Conservation (phyloP, 805 yeast genomes). For the Kazachstania kunashirensis region DNA sequence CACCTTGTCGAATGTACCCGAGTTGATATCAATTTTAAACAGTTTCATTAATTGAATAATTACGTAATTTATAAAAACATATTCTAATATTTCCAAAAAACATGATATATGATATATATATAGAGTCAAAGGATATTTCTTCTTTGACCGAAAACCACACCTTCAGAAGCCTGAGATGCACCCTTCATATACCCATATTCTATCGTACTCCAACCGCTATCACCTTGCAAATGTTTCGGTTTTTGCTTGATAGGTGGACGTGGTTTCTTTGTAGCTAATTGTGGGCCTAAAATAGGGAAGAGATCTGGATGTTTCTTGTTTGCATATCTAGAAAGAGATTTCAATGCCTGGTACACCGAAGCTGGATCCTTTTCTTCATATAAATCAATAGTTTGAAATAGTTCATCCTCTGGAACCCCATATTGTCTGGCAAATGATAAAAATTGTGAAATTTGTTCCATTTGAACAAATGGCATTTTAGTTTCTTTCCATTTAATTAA, state of each 20-base stretch:
- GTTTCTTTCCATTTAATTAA: constrained; percentile 46
- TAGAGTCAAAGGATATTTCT: constrained; percentile 33
- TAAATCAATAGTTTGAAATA: constrained; percentile 69
- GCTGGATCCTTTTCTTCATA: constrained; percentile 69
- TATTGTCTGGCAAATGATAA: constrained; percentile 48
- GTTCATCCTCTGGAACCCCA: constrained; percentile 73
- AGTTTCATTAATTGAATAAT: neutral
- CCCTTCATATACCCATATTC: constrained; percentile 56
- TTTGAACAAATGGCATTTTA: constrained; percentile 63
- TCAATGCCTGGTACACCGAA: constrained; percentile 63
- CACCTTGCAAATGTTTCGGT: constrained; percentile 37
- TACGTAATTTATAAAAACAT: too few relatives aligned
- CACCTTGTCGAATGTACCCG: neutral
- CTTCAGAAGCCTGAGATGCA: constrained; percentile 44
- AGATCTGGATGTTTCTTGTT: constrained; percentile 42
- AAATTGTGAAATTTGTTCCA: constrained; percentile 78
- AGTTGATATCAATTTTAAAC: neutral
- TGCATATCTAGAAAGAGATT: constrained; percentile 63
- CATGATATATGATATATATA: too few relatives aligned
- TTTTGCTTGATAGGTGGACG: constrained; percentile 46
- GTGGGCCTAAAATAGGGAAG: constrained; percentile 49
- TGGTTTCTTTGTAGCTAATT: constrained; percentile 38
- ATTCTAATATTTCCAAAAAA: too few relatives aligned
- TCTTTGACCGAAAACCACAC: constrained; percentile 44
- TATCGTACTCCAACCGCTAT: constrained; percentile 44